phyloP scores from a whole-genome alignment of 768 basidiomycete species.

The Rhizopogon vesiculosus region DNA sequence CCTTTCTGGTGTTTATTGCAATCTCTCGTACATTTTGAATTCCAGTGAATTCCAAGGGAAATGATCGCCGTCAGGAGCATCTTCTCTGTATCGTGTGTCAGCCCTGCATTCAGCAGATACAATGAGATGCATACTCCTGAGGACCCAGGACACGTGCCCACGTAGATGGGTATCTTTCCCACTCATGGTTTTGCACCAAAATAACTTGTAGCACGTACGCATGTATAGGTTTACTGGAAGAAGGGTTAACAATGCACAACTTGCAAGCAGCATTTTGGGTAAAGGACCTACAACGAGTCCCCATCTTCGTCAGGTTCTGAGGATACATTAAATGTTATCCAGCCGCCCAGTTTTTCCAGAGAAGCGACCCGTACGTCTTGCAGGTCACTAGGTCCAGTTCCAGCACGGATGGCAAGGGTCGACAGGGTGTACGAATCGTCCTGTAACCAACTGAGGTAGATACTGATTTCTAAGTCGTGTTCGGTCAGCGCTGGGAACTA shows the following conservation, averaged over 20 bases:
- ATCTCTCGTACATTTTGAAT: constrained; percentile 76
- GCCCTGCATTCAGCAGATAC: neutral
- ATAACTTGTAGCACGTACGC: constrained; percentile 90
- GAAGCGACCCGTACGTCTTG: constrained; percentile 87
- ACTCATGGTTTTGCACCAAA: constrained; percentile 92
- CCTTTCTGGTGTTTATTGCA: constrained; percentile 50
- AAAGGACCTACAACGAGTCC: constrained; percentile 62
- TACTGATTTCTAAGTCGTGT: constrained; percentile 70
- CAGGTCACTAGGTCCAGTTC: constrained; percentile 86
- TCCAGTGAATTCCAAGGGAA: too few species aligned
- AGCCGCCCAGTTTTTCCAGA: constrained; percentile 89
- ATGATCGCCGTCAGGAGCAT: too few species aligned
- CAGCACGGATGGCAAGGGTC: constrained; percentile 84
- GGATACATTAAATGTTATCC: constrained; percentile 85
- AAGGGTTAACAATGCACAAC: neutral
- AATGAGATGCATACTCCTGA: constrained; percentile 52
- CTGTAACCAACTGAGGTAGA: constrained; percentile 71
- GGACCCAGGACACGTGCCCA: constrained; percentile 69
- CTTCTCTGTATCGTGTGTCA: constrained; percentile 30
- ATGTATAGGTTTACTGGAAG: constrained; percentile 72
- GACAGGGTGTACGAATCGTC: constrained; percentile 99
- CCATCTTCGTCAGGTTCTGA: constrained; percentile 76
- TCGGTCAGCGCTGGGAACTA: neutral
- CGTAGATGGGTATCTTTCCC: constrained; percentile 98
- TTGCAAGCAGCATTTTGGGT: neutral